Base-by-base conservation (phyloP, 805 yeast genomes). In the Zygoascus biomembranicola region DNA sequence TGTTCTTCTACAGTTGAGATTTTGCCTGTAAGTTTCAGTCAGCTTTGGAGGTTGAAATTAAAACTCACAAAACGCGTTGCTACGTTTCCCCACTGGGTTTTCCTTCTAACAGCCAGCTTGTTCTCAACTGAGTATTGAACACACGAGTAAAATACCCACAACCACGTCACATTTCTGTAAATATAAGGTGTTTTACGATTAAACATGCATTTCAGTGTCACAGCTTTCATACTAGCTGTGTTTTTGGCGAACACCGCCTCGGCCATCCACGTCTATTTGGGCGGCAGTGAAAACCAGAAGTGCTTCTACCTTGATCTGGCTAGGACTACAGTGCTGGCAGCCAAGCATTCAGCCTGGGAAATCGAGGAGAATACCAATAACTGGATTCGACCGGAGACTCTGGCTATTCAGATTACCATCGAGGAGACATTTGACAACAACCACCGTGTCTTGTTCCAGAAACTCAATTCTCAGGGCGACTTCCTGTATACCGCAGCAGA, bases 261-360 rank as follows among this genome's bases (percentile, higher is more conserved):
- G 23, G 88, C 81, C 0, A 73, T 90, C 55, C 96, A 94, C 68
- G 82, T 89, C 67, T 90, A 89, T 67, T 73, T 88, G 51, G 80
- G 80, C 11, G 84, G 90, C 1, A 90, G 84, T 32, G 85, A 85
- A 59, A 77, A 81, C 45, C 68, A 68, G 48, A 81, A 81, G 61
- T 94, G 98, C 70, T 92, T 92, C 68, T 85, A 72, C 63, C 94
- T 90, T 65, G 95, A 86, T 56, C 74, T 92, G 56, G 82, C 87
- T 16, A 75, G 77, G 58, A 86, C 83, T 60, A 81, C 95, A n/a
- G 77, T 92, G 54, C 85, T 90, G 20, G 86, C 86, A 54, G 96
- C 72, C 54, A 77, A 77, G 63, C 81, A 87, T 60, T 85, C 85
- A 59, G 86, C 87, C 2, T 77, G 77, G 66, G 90, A 85, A 61